Evolutionary conservation across 139 green algal genomes (phyloP), one percentile per base, ranked within the genome.

Genomic region (Dunaliella sp.): DNA sequence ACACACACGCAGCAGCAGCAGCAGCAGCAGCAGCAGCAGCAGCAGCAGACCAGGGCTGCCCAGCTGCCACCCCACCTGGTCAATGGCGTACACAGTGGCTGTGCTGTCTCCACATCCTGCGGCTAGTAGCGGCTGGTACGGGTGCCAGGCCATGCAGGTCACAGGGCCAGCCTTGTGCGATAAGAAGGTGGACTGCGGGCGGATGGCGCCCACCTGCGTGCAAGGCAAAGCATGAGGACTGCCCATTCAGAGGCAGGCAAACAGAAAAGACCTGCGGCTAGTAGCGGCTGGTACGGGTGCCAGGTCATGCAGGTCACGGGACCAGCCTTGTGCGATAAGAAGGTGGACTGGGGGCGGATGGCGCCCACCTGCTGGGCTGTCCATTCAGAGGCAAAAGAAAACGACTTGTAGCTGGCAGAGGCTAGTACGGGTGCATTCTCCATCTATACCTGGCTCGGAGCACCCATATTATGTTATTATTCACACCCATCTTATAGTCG

Each of bases 61-160:
- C n/a, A n/a, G n/a, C n/a, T n/a, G n/a, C n/a, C n/a, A n/a, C n/a
- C n/a, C n/a, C 16, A 65, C 77, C 77, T 85, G 81, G 83, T 93
- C 86, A 59, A 94, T 80, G 25, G 89, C 91, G 84, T 95, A 96
- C 34, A 96, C 87, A 22, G 87, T 89, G 26, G 85, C 87, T 7
- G 94, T 87, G 65, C 87, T 82, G 88, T 95, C 93, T 0, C 59
- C 73, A 38, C 89, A 91, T 7, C 93, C 96, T 7, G 95, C 94
- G 0, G 93, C 95, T 32, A 99, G 91, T 36, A 94, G 83, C 0
- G 95, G 91, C 38, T 92, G 90, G 92, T 96, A 97, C 7, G 96
- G 93, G 88, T 98, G 95, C 84, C 97, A 99, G 16, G 90, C 91
- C 80, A 99, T 91, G 82, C 84, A 93, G 34, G 85, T 97, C 65